Evolutionary conservation across 805 yeast species (phyloP), one percentile per base, ranked within the genome.

Genomic region (Candida suzukii): DNA sequence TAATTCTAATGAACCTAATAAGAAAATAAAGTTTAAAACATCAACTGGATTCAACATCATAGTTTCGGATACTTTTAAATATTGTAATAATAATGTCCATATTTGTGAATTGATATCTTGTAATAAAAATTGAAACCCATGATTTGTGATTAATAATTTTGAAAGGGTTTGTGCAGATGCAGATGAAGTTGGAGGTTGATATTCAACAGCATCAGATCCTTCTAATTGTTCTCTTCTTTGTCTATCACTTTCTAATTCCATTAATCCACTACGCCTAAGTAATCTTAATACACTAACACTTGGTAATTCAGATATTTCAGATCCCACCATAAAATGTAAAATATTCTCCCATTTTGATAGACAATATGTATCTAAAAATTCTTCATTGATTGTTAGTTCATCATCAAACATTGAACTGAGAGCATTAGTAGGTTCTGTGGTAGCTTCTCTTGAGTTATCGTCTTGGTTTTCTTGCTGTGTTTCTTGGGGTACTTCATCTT

Each of bases 251-350:
- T 35, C 63, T 16, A 83, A 81, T 54, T 85, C 95, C 96, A 93
- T 90, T 40, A 93, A 68, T 2, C 91, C 91, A 46, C 95, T 83
- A 64, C 80, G 88, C 47, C 76, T 73, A 38, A 93, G 67, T 22
- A 93, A 67, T 16, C 79, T 74, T 38, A 93, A 67, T 1, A 91
- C 97, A 16, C 91, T 90, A n/a, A 74, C 72, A 37, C 90, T 81
- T 3, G 96, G 96, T 2, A 76, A 65, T 16, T 69, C 72, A 11
- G 75, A 69, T 36, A 81, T 64, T 39, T 86, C 85, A 0, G 97
- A 87, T 2, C 98, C 96, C 35, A 93, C 99, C 98, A 93, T 91
- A 66, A 83, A 93, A 68, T 93, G 98, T 52, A 93, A 68, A 50
- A 93, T 91, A 8, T 87, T 78, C 58, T 93, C 99, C 99, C 99